These are phyloP conservation scores for Epicoccum nigrum DNA, from an alignment of 2,329 filamentous ascomycete genomes.

Conservation along the genomic window DNA sequence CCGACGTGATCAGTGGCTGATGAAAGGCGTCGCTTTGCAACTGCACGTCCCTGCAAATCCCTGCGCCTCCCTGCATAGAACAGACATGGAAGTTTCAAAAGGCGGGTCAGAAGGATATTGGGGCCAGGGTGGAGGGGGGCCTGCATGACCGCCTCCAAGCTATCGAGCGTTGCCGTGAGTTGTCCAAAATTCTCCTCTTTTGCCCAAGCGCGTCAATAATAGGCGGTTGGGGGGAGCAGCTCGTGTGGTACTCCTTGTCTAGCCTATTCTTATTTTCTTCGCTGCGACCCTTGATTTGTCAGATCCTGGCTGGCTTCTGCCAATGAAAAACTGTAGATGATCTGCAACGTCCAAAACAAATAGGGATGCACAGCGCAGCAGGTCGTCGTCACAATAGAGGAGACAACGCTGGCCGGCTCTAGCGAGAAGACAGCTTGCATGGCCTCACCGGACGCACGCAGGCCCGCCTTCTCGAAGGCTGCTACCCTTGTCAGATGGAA, in stretches of 20 bases:
- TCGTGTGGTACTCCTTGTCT: too few species aligned
- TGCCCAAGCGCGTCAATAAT: background rate
- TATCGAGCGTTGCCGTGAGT: background rate
- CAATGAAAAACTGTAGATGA: background rate
- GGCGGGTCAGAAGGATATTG: background rate
- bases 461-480: conserved; percentile 2
- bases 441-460: conserved; percentile 9
- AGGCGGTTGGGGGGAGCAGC: too few species aligned
- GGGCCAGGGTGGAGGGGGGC: background rate
- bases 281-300: background rate
- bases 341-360: background rate
- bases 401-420: background rate
- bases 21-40: conserved; percentile 3
- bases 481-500: background rate
- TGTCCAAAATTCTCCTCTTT: background rate
- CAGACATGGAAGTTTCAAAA: conserved; percentile 4
- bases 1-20: background rate
- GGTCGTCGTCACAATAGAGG: conserved; percentile 2
- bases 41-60: too few species aligned
- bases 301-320: background rate
- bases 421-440: conserved; percentile 5
- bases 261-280: background rate
- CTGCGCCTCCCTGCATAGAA: conserved; percentile 13
- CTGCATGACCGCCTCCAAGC: background rate
- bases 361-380: background rate